phyloP scores from a whole-genome alignment of 108 stramenopile genomes.

The Pseudonitzschia pungens region DNA sequence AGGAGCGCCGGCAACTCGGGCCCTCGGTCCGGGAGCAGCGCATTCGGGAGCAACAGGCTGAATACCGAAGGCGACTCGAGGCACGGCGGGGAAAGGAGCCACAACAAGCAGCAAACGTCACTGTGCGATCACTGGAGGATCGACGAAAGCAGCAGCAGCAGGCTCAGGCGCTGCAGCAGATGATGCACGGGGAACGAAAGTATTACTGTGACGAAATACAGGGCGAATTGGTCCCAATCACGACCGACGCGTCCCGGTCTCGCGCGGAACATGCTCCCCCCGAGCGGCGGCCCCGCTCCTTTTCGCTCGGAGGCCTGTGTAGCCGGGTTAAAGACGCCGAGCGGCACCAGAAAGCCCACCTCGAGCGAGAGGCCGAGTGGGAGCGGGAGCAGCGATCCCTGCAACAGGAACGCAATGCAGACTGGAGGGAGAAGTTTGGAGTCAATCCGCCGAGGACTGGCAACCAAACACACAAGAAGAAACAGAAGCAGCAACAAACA shows the following conservation, averaged over 20 bases:
- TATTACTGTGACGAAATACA: no score
- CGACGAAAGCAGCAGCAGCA: not conserved
- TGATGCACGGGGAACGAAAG: no score
- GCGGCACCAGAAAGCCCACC: not conserved
- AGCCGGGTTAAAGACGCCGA: not conserved
- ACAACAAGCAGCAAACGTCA: no score
- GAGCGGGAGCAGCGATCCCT: not conserved
- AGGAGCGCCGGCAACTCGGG: no score
- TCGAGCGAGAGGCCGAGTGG: not conserved
- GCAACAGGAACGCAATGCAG: not conserved
- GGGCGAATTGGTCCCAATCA: no score
- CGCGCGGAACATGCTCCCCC: no score
- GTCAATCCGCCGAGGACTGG: not conserved
- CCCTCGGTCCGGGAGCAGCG: no score
- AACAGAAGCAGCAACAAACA: no score
- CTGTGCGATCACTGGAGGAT: not conserved
- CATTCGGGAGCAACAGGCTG: not conserved
- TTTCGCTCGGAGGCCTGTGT: not conserved
- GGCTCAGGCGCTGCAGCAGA: not conserved
- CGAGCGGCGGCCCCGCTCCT: not conserved
- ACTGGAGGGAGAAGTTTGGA: not conserved
- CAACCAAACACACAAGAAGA: not conserved
- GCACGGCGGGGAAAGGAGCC: not conserved
- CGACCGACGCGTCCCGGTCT: no score
- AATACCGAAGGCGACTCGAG: not conserved